Evolutionary conservation across 2,329 filamentous ascomycete species (phyloP), one percentile per base, ranked within the genome.

Genomic region (Penicillium occitanis): DNA sequence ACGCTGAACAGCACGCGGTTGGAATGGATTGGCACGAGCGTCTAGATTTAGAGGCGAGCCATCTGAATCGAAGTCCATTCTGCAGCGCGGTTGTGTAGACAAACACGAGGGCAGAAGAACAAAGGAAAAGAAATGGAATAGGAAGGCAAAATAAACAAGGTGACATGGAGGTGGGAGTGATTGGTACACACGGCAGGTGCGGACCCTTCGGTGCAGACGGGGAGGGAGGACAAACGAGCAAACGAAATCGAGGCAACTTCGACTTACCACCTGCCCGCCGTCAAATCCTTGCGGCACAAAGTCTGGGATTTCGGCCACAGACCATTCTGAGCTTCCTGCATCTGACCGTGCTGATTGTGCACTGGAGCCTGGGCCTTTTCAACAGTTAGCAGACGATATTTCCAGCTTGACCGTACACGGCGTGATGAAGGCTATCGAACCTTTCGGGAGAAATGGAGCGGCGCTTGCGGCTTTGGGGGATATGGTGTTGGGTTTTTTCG

Each of bases 401-500:
- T 40, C 33, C n/a, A 40, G 2, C 1, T 19, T 35, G 28, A 6
- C 51, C 17, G 1, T 19, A 55, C 30, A 55, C 33, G n/a, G 19
- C 11, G 5, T 35, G 17, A 17, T 51, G 17, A n/a, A 19, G 17
- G 8, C 19, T 22, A 57, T 57, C 53, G 76, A 71, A 68, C 72
- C 72, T 72, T 81, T 78, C 30, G 81, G 81, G 70, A 80, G 78
- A 68, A 83, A 83, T 5, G 81, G 88, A 22, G 92, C 91, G 25
- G 94, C 95, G 76, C 87, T 95, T n/a, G 91, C 93, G 64, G 92
- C 91, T 78, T 96, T 93, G 1, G 93, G 92, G 7, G 93, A 95
- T 69, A 98, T 93, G 11, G 79, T 76, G 8, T 89, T 89, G 10
- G 89, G 85, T 73, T 90, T 90, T 78, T 92, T 92, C 28, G 74